Conservation (phyloP, 441 rosid species). For the Daphne laureola region DNA sequence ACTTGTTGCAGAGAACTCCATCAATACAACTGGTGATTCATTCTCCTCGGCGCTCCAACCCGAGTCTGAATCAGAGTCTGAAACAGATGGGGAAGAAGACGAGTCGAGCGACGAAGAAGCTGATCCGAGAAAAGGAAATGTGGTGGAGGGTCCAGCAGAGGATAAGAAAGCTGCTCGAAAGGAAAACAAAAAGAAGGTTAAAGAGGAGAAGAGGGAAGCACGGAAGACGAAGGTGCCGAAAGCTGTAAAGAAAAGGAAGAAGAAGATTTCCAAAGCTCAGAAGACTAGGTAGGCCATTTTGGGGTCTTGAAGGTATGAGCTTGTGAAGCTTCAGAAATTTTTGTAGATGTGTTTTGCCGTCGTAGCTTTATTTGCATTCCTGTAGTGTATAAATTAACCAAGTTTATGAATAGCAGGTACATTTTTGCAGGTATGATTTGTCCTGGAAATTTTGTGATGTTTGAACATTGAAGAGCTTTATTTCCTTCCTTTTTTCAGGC, state of each 20-base stretch:
- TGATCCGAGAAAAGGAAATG: constrained; percentile 14
- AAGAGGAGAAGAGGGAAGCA: constrained; percentile 79
- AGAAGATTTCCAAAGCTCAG: constrained; percentile 71
- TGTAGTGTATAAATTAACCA: no score
- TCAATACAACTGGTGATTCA: constrained; percentile 8
- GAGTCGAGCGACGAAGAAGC: constrained; percentile 22
- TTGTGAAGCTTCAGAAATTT: not conserved
- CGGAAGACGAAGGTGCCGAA: constrained; percentile 78
- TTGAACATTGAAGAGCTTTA: no score
- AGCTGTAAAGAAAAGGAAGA: constrained; percentile 86
- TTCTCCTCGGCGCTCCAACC: constrained; percentile 16
- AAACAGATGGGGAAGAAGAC: constrained; percentile 33
- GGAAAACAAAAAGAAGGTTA: constrained; percentile 92
- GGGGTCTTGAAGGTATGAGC: not conserved
- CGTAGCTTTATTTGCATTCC: no score
- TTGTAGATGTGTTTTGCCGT: no score
- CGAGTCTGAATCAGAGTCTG: constrained; percentile 8
- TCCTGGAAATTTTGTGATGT: no score
- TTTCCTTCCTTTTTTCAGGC: no score
- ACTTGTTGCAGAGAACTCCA: constrained; percentile 15
- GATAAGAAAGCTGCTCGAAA: constrained; percentile 79
- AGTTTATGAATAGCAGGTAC: no score
- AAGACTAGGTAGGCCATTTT: constrained; percentile 44
- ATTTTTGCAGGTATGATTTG: no score
- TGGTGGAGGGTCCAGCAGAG: constrained; percentile 31